These are phyloP conservation scores for Fragilaria crotonensis DNA, from an alignment of 108 stramenopile species.

Conservation along the genomic window DNA sequence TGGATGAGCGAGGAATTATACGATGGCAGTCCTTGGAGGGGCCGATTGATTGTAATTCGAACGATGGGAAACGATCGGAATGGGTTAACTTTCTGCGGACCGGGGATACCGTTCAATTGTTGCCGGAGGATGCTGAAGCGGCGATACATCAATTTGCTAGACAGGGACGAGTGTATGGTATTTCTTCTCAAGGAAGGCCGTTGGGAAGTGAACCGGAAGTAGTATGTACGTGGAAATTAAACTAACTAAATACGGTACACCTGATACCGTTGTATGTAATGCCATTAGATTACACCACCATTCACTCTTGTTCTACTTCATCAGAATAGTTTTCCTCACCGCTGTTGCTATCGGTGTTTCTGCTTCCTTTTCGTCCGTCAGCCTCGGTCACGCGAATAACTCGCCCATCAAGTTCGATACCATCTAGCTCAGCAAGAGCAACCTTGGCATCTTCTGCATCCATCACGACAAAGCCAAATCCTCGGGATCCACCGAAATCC, in stretches of 20 bases:
- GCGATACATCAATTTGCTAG: not conserved
- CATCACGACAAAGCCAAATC: slow-evolving; percentile 87
- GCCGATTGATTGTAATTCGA: slow-evolving; percentile 49
- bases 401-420: slow-evolving; percentile 78
- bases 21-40: slow-evolving; percentile 32
- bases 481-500: slow-evolving; percentile 60
- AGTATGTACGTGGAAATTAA: slow-evolving; percentile 38
- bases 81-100: slow-evolving; percentile 63
- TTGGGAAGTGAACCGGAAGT: slow-evolving; percentile 46
- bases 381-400: slow-evolving; percentile 75
- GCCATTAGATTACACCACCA: no score
- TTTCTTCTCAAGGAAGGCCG: slow-evolving; percentile 27
- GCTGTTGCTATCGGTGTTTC: no score
- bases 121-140: slow-evolving; percentile 26
- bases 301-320: no score
- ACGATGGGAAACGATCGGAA: slow-evolving; percentile 72
- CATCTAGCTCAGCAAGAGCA: slow-evolving; percentile 68
- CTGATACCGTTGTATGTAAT: no score
- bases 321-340: no score
- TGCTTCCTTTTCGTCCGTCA: no score
- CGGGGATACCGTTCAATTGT: slow-evolving; percentile 67
- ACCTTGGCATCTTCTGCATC: slow-evolving; percentile 46
- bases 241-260: no score
- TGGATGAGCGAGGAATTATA: slow-evolving; percentile 11
- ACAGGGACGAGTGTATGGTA: slow-evolving; percentile 29